Conservation (phyloP, 2,329 filamentous ascomycete species). For the Calonectria pseudoreteaudii region DNA sequence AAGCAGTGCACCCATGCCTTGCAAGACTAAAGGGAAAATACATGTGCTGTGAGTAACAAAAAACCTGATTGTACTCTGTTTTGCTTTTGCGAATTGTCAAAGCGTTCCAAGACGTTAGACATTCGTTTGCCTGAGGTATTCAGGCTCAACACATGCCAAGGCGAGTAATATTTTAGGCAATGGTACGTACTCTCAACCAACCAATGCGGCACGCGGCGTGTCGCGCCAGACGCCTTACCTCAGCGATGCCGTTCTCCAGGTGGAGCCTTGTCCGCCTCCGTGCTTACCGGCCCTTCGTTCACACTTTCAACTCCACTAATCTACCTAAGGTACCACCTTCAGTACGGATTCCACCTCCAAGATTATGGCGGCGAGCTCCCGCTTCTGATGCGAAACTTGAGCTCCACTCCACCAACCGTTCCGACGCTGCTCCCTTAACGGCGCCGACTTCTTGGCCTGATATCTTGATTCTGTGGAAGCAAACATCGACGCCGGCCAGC, state of each 20-base stretch:
- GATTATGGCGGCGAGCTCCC: slow-evolving; percentile 25
- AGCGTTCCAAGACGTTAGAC: neutral
- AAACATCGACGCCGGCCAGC: neutral
- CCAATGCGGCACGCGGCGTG: neutral
- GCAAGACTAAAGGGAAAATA: neutral
- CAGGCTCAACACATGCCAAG: neutral
- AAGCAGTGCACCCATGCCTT: neutral
- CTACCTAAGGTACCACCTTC: slow-evolving; percentile 28
- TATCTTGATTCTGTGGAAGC: slow-evolving; percentile 4
- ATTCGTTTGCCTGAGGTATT: slow-evolving; percentile 3
- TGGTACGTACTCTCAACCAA: neutral
- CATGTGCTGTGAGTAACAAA: neutral
- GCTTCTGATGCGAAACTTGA: slow-evolving; percentile 24
- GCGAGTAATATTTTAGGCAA: neutral
- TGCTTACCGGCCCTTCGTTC: slow-evolving; percentile 10
- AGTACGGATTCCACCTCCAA: slow-evolving; percentile 25
- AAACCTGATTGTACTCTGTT: neutral
- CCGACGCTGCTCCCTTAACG: slow-evolving; percentile 22
- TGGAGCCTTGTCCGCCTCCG: slow-evolving; percentile 18
- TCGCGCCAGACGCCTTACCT: slow-evolving; percentile 19
- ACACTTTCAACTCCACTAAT: slow-evolving; percentile 28
- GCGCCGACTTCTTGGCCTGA: slow-evolving; percentile 9
- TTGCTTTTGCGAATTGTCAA: neutral
- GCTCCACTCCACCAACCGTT: slow-evolving; percentile 21
- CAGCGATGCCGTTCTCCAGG: slow-evolving; percentile 14